Base-by-base conservation (phyloP, 345 rosid species). In the Gossypium bickii region DNA sequence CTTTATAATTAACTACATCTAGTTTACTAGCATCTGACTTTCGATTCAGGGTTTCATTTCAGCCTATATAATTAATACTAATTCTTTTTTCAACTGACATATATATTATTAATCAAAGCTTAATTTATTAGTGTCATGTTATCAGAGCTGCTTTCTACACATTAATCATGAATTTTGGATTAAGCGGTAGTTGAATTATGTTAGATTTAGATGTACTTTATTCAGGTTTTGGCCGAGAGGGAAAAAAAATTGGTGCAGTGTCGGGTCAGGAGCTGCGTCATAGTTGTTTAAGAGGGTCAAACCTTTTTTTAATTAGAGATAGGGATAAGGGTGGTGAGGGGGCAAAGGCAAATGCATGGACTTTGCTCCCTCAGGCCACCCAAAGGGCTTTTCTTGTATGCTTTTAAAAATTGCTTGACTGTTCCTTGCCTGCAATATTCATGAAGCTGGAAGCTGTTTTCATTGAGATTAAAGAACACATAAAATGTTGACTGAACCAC, bases 221-320 rank as follows among this genome's bases (percentile, higher is more conserved):
- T 25, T 15, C 15, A 0, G 57, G 72, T 48, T 48, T 67, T 5
- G 15, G 48, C 25, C 48, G 10, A 10, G 34, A 62, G 41, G 5
- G 5, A 34, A 5, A 51, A 1, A 34, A 43, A 17, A 13, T 38
- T 38, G 18, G 74, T 38, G 74, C 74, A 71, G 7, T 71, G 74
- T 71, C 52, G 12, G 48, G 58, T 71, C 34, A 71, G 72, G 45
- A 27, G 59, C 47, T 69, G 47, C 59, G 18, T 51, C 60, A 69
- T 17, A 2, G 25, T 9, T 69, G 8, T 69, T 51, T 34, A 34
- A 34, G 41, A 25, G 27, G 72, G 72, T 69, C 72, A 69, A 51
- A 27, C 24, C 16, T 69, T 56, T 12, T 4, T 55, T 34, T 55
- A 56, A 41, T 48, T 55, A 8, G n/a, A 16, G 12, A 3, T 10